Evolutionary conservation across 1,284 basidiomycete genomes (phyloP), one percentile per base, ranked within the genome.

Genomic region (Ustilago nuda): DNA sequence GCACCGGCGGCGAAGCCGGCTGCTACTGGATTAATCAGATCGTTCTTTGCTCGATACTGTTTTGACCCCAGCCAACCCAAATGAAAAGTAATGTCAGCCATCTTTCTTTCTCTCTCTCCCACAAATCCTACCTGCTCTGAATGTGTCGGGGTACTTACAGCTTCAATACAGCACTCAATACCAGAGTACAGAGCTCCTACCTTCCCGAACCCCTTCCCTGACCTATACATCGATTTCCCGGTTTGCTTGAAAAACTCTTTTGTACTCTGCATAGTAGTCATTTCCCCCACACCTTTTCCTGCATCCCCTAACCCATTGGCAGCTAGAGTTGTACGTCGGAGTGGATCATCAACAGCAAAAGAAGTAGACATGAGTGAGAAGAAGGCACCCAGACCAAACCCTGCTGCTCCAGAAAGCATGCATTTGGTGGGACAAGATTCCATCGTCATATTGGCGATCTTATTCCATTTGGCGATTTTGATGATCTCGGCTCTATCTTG

Each of bases 281-380:
- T 45, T 5, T 80, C 77, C 0, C 66, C 72, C 11, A 56, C 54
- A 2, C 52, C 63, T 9, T 37, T 54, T 13, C 61, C 48, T 0
- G 33, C 51, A 33, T 64, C 56, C 9, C 3, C 23, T 27, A 76
- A 15, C 0, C 73, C 73, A 30, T 76, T 76, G 5, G 73, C 73
- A 9, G 70, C 75, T 1, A 78, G 50, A 45, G 74, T 84, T 8
- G 80, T 80, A 37, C 82, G 52, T 2, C 84, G 43, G 12, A 85
- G 43, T 7, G 96, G 96, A 86, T 98, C 96, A 86, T 98, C 96
- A 82, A 97, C 95, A 32, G 93, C 92, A 84, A 99, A 96, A 36
- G 94, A 94, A 13, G 94, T 89, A 50, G 93, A 94, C 94, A 99
- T 96, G 72, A 99, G 89, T 1, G 94, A 94, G 88, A 99, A 94